Evolutionary conservation across 2,329 filamentous ascomycete species (phyloP).

Genomic region (Colletotrichum eleusines): DNA sequence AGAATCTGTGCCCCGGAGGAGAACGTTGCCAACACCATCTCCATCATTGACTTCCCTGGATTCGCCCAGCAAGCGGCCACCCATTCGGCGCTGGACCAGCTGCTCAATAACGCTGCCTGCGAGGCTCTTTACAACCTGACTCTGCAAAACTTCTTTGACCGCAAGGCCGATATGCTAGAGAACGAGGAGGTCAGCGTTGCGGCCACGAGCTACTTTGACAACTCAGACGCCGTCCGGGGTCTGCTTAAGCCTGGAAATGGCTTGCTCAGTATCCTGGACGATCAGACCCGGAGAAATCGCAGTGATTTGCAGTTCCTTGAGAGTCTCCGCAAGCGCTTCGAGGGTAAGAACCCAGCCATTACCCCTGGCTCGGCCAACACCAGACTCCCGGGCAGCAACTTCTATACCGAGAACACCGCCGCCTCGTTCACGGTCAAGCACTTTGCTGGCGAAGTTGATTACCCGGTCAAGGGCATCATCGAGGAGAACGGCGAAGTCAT

Average conservation of each 20-base stretch:
- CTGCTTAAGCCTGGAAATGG: slow-evolving; percentile 94
- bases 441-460: slow-evolving; percentile 97
- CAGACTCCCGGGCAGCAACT: slow-evolving; percentile 88
- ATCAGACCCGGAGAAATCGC: slow-evolving; percentile 91
- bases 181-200: slow-evolving; percentile 92
- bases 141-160: slow-evolving; percentile 95
- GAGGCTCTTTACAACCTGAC: slow-evolving; percentile 95
- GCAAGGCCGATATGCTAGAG: slow-evolving; percentile 92
- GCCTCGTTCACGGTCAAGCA: slow-evolving; percentile 92
- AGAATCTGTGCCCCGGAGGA: slow-evolving; percentile 89
- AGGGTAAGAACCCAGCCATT: slow-evolving; percentile 93
- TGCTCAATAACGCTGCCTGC: slow-evolving; percentile 93
- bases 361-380: slow-evolving; percentile 80
- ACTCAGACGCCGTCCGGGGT: slow-evolving; percentile 92
- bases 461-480: slow-evolving; percentile 85
- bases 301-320: slow-evolving; percentile 92
- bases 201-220: slow-evolving; percentile 97
- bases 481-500: slow-evolving; percentile 98
- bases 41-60: slow-evolving; percentile 95
- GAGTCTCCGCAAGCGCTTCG: slow-evolving; percentile 90
- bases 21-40: slow-evolving; percentile 90
- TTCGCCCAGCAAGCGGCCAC: slow-evolving; percentile 89
- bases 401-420: slow-evolving; percentile 83
- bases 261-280: slow-evolving; percentile 92
- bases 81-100: slow-evolving; percentile 87